Evolutionary conservation across 176 grass and related monocot genomes (phyloP), one percentile per base, ranked within the genome.

Genomic region (Musa troglodytarum): DNA sequence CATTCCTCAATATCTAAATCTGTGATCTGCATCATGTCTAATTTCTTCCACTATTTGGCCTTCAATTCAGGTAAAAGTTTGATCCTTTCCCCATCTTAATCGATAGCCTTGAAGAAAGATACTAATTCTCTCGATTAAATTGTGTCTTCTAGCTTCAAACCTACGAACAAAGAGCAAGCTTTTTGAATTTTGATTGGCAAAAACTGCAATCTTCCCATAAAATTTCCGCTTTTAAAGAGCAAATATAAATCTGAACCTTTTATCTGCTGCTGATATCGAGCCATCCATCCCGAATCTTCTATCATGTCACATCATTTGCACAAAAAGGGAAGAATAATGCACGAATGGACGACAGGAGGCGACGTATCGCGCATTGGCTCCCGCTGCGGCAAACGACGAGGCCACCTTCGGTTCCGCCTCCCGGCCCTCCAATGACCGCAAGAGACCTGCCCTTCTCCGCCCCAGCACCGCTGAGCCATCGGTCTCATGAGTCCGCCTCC

Each of bases 351-450:
- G 34, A 43, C 34, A 43, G 34, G 34, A 43, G 34, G 34, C 34
- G 34, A 43, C 34, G 4, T 43, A 43, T 43, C 34, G 34, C 34
- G 4, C 34, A 43, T 43, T 61, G 3, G 49, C 59, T 66, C 50
- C 15, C 4, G 8, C 61, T 0, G 6, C 8, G 2, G 20, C 11
- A 1, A 49, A 66, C 16, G 75, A 65, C 3, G 75, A 53, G 61
- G n/a, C 62, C 49, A 66, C 75, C 11, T 9, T 9, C 20, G 19
- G 5, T 61, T 26, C 49, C 1, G 15, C 16, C 16, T 11, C 65
- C 61, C 58, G 20, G 14, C 11, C 63, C 12, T 21, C 75, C 49
- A 52, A 77, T 11, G 75, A 77, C 6, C n/a, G 61, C n/a, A 77
- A 52, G 19, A 77, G 49, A 65, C 8, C 25, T 16, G 43, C 29